Conservation (phyloP, 2,329 filamentous ascomycete genomes). For the Monosporascus sp. region DNA sequence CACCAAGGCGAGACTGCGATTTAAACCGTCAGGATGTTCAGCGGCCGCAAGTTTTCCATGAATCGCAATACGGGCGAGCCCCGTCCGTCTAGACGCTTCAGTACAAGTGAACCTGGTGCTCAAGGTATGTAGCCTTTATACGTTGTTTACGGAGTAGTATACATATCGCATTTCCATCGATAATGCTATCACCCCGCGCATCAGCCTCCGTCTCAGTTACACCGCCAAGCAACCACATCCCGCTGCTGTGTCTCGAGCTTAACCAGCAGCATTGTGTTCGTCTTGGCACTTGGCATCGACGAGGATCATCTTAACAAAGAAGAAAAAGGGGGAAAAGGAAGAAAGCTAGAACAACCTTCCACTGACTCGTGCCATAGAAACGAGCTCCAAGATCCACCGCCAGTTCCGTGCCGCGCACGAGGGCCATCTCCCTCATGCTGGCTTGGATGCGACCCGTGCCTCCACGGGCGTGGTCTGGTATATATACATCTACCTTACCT, state of each 20-base stretch:
- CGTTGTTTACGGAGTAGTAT: background rate
- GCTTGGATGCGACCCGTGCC: conserved; percentile 79
- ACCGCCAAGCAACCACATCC: background rate
- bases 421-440: conserved; percentile 84
- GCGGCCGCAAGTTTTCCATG: conserved; percentile 60
- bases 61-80: conserved; percentile 60
- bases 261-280: background rate
- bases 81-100: conserved; percentile 51
- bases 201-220: background rate
- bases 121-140: conserved; percentile 41
- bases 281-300: background rate
- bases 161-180: background rate
- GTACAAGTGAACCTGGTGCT: conserved; percentile 48
- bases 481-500: too few species aligned
- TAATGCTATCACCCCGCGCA: background rate
- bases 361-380: conserved; percentile 48
- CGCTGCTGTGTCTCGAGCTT: background rate
- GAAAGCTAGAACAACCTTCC: too few species aligned
- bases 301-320: background rate
- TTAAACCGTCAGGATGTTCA: conserved; percentile 37
- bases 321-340: background rate
- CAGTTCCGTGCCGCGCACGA: conserved; percentile 88
- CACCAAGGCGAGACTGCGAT: background rate
- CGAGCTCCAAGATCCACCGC: conserved; percentile 75
- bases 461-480: conserved; percentile 90